Evolutionary conservation across 768 basidiomycete species (phyloP).

Genomic region (Podaxis pistillaris): DNA sequence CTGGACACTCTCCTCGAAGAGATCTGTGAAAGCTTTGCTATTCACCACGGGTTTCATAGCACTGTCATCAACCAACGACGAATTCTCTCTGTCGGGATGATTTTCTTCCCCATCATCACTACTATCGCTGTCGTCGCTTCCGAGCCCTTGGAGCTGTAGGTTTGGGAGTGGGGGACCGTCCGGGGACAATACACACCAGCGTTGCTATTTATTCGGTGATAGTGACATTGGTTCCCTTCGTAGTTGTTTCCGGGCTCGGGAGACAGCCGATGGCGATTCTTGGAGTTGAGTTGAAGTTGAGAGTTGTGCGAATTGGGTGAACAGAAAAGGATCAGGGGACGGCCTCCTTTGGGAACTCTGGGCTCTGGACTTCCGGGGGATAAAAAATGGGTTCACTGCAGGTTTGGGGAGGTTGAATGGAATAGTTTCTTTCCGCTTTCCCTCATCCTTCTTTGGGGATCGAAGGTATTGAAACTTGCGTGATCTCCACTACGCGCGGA

Average conservation of each 20-base stretch:
- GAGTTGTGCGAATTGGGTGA: slow-evolving; percentile 23
- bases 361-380: slow-evolving; percentile 34
- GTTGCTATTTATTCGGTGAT: slow-evolving; percentile 79
- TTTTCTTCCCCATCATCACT: slow-evolving; percentile 37
- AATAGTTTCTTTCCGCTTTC: slow-evolving; percentile 33
- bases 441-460: slow-evolving; percentile 67
- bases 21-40: slow-evolving; percentile 59
- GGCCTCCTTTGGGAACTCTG: slow-evolving; percentile 23
- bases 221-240: slow-evolving; percentile 83
- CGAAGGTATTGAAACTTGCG: slow-evolving; percentile 67
- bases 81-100: slow-evolving; percentile 28
- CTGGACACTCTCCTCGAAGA: slow-evolving; percentile 53
- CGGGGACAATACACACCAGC: slow-evolving; percentile 53
- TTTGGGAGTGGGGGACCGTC: slow-evolving; percentile 36
- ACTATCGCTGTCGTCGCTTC: slow-evolving; percentile 23
- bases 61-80: slow-evolving; percentile 66
- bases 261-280: slow-evolving; percentile 44
- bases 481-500: slow-evolving; percentile 50
- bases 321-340: slow-evolving; percentile 39
- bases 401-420: slow-evolving; percentile 19
- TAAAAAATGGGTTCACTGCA: slow-evolving; percentile 43
- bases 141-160: slow-evolving; percentile 23
- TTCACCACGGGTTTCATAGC: slow-evolving; percentile 61
- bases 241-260: slow-evolving; percentile 74
- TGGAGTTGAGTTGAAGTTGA: slow-evolving; percentile 18